Percentiles rank a stretch among this genome's conserved stretches.
Evolutionary conservation across 352 stramenopile species (phyloP).

Genomic region (Phytopythium ostracodes): DNA sequence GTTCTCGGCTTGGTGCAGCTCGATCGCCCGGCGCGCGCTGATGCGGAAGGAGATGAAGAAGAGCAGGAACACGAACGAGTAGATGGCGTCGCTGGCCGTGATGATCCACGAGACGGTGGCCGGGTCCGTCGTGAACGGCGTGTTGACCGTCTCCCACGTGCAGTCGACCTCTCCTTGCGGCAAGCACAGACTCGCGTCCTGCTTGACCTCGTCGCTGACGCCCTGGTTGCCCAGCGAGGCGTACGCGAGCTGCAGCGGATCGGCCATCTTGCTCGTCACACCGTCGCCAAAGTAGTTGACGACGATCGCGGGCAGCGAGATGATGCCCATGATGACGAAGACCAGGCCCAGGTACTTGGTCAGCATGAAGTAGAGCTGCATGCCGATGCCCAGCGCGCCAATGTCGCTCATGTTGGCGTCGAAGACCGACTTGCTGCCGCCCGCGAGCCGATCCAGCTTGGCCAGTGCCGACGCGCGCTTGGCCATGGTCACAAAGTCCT

Average conservation of each 20-base stretch:
- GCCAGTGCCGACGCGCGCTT: constrained; percentile 34
- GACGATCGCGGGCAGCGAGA: constrained; percentile 57
- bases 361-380: constrained; percentile 86
- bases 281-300: constrained; percentile 67
- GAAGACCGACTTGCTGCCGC: constrained; percentile 59
- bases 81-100: constrained; percentile 51
- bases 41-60: constrained; percentile 58
- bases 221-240: constrained; percentile 77
- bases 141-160: constrained; percentile 57
- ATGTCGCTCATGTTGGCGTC: constrained; percentile 70
- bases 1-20: constrained; percentile 68
- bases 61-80: constrained; percentile 66
- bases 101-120: constrained; percentile 69
- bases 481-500: constrained; percentile 54
- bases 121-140: constrained; percentile 59
- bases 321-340: constrained; percentile 69
- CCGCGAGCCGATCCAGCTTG: constrained; percentile 51
- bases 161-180: constrained; percentile 66
- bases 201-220: constrained; percentile 51
- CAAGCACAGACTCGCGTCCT: constrained; percentile 36
- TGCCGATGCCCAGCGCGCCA: constrained; percentile 68
- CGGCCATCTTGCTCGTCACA: constrained; percentile 55
- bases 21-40: constrained; percentile 41
- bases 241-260: constrained; percentile 69
- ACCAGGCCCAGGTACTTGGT: constrained; percentile 65